These are phyloP conservation scores for Ceratocystis diversiconidia DNA, from an alignment of 2,329 filamentous ascomycete genomes.

Conservation along the genomic window DNA sequence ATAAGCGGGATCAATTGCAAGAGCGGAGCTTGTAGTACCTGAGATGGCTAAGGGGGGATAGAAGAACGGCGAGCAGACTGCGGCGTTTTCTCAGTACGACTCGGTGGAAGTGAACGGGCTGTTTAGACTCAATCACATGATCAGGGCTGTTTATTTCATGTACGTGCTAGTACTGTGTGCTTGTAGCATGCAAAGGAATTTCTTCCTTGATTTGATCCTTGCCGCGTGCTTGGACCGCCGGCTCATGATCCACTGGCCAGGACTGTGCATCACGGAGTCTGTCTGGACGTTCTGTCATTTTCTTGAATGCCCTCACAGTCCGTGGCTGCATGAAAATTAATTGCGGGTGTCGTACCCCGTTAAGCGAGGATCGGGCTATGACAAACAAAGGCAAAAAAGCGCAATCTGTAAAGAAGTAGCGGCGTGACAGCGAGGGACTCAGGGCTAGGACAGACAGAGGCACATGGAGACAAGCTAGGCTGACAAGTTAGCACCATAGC, in stretches of 20 bases:
- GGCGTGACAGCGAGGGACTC: background rate
- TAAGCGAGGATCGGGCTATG: background rate
- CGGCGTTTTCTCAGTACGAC: too few relatives aligned
- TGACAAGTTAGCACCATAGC: background rate
- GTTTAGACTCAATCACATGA: too few relatives aligned
- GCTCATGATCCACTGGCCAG: background rate
- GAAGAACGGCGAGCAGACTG: too few relatives aligned
- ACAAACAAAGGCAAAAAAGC: background rate
- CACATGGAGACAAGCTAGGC: too few relatives aligned
- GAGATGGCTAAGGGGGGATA: too few relatives aligned
- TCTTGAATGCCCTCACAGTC: background rate
- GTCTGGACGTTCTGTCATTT: constrained; percentile 2
- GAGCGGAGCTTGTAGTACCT: too few relatives aligned
- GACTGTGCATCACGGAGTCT: background rate
- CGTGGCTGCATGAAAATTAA: background rate
- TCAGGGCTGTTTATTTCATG: too few relatives aligned
- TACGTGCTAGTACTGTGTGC: background rate
- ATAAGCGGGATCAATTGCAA: too few relatives aligned
- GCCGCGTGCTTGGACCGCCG: constrained; percentile 5
- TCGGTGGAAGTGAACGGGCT: too few relatives aligned
- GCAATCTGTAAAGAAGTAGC: background rate
- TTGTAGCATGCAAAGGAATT: background rate
- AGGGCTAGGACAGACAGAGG: background rate
- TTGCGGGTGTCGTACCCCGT: background rate
- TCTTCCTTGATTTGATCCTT: constrained; percentile 9